Base-by-base conservation (phyloP, 2,329 filamentous ascomycete genomes). In the Elsinoe australis region DNA sequence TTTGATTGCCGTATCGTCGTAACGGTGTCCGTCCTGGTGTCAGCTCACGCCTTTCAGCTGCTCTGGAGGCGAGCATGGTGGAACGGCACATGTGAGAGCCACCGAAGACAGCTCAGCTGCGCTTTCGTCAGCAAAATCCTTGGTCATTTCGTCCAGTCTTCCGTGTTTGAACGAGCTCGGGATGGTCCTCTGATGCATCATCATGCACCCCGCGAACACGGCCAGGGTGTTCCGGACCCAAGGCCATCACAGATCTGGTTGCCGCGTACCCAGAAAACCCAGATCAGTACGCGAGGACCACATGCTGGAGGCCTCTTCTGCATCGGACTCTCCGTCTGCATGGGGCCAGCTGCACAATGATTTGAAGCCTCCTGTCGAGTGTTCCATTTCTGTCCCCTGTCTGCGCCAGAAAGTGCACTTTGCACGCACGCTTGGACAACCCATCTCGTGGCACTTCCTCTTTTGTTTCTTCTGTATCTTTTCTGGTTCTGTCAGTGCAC, bases 401-500 rank as follows among this genome's bases (percentile, higher is more conserved):
- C 26, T 29, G 26, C 6, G 26, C n/a, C n/a, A n/a, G 29, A 7
- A n/a, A 15, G 29, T 32, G 29, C 9, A 12, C 4, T 5, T 15
- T 22, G 19, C 35, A 38, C 26, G 18, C 14, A n/a, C 21, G 38
- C 21, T 22, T 42, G 21, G 38, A 28, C 38, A 28, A 28, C 17
- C 12, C 35, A 44, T 44, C 39, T 29, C 24, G 39, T 44, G 39
- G 39, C 39, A 44, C 24, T 19, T 44, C 39, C 39, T 31, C 10
- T 31, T 44, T 19, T 22, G 39, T 29, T 19, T 29, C 15, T 26
- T 3, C 14, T 29, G 39, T 14, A 17, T 21, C 36, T 41, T 41
- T 41, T 28, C 18, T 28, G 36, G 36, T 22, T 21, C 36, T 41
- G 39, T 32, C 39, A 44, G 39, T 44, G 39, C 39, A 32, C 39